Conservation (phyloP, 805 yeast genomes). For the Kluyveromyces siamensis region DNA sequence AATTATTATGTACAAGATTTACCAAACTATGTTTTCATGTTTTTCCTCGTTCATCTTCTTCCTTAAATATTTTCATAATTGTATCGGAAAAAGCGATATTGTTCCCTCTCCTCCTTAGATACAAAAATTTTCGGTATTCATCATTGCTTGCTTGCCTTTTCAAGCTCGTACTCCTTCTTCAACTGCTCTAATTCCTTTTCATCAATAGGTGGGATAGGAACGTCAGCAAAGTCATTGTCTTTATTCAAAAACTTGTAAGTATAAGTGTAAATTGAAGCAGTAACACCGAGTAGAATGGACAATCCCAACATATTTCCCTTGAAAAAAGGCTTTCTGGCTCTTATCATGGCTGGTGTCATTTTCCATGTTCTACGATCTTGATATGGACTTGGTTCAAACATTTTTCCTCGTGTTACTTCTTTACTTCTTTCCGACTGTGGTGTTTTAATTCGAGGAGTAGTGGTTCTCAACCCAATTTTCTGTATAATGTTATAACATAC, state of each 20-base stretch:
- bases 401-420: slow-evolving; percentile 8
- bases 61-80: no score
- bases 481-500: no score
- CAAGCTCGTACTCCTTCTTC: slow-evolving; percentile 59
- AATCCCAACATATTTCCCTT: slow-evolving; percentile 64
- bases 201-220: slow-evolving; percentile 88
- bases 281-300: slow-evolving; percentile 48
- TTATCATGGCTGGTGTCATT: slow-evolving; percentile 88
- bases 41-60: not conserved
- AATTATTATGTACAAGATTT: not conserved
- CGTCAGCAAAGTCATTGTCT: slow-evolving; percentile 76
- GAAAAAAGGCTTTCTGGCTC: slow-evolving; percentile 85
- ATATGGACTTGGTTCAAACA: slow-evolving; percentile 34
- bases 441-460: no score
- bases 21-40: not conserved
- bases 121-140: not conserved
- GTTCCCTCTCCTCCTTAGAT: not conserved
- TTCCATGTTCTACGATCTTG: slow-evolving; percentile 64
- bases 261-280: slow-evolving; percentile 55
- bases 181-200: slow-evolving; percentile 67
- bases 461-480: no score
- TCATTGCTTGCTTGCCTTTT: slow-evolving; percentile 14
- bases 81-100: not conserved
- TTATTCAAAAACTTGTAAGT: slow-evolving; percentile 57
- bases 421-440: not conserved